These are phyloP conservation scores for Calvatia gigantea DNA, from an alignment of 768 basidiomycete species.

Conservation along the genomic window DNA sequence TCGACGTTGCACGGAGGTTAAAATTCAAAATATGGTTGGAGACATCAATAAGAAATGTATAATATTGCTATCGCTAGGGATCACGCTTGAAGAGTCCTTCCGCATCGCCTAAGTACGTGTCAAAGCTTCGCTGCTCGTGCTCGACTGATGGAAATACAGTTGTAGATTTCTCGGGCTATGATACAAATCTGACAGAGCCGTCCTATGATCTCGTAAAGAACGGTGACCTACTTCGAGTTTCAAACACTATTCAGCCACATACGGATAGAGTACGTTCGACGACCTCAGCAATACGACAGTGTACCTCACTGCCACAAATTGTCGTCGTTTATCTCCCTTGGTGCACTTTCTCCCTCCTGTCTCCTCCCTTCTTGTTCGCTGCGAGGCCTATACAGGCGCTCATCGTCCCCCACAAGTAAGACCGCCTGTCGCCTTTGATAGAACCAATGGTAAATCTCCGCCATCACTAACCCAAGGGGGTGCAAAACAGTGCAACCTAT, in stretches of 20 bases:
- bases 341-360: conserved; percentile 18
- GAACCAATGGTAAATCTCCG: conserved; percentile 38
- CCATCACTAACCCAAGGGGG: conserved; percentile 53
- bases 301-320: conserved; percentile 18
- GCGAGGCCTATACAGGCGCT: conserved; percentile 20
- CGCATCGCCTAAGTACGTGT: no score
- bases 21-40: not conserved
- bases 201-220: no score
- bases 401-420: conserved; percentile 21
- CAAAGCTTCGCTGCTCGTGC: no score
- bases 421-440: conserved; percentile 19
- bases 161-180: no score
- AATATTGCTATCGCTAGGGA: not conserved
- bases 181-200: no score
- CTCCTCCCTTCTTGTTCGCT: not conserved
- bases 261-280: no score
- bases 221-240: no score
- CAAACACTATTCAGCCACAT: no score
- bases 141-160: no score
- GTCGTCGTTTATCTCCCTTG: conserved; percentile 43
- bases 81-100: not conserved
- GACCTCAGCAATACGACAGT: no score
- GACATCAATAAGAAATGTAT: not conserved
- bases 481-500: conserved; percentile 65
- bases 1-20: conserved; percentile 93